phyloP scores from a whole-genome alignment of 1,284 basidiomycete species.

The Meira nashicola region DNA sequence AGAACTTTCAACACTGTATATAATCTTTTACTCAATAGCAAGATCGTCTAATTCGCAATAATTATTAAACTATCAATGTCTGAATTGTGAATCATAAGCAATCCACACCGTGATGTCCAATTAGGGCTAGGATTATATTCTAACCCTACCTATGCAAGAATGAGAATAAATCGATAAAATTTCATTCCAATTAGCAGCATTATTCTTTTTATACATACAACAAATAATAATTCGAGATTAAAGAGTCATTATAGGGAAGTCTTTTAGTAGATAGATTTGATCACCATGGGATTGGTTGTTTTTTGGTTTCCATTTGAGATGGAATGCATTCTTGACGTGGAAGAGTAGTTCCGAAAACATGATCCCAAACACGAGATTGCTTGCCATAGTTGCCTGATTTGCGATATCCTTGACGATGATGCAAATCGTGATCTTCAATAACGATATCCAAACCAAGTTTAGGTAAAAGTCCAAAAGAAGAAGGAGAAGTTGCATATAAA shows the following conservation, averaged over 20 bases:
- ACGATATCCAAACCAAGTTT: constrained; percentile 35
- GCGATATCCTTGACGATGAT: constrained; percentile 47
- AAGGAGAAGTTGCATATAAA: constrained; percentile 32
- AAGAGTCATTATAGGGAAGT: background rate
- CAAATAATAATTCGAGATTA: background rate
- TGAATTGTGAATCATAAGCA: no score
- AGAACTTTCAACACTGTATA: no score
- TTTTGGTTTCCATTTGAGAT: background rate
- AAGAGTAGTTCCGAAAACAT: constrained; percentile 41
- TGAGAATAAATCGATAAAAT: no score
- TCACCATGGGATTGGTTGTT: background rate
- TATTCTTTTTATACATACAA: background rate
- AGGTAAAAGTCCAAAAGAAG: constrained; percentile 26
- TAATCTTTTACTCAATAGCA: no score
- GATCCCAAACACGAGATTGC: constrained; percentile 47
- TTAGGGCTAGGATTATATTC: background rate
- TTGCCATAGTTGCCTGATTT: constrained; percentile 45
- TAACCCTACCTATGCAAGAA: no score
- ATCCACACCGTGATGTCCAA: no score
- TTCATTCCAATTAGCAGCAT: background rate
- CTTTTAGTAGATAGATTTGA: background rate
- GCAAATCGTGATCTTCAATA: constrained; percentile 51
- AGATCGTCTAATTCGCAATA: no score
- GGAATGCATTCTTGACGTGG: constrained; percentile 32
- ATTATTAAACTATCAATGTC: no score